These are phyloP conservation scores for Cymbopogon citratus DNA, from an alignment of 176 grass and related monocot species.

Conservation along the genomic window DNA sequence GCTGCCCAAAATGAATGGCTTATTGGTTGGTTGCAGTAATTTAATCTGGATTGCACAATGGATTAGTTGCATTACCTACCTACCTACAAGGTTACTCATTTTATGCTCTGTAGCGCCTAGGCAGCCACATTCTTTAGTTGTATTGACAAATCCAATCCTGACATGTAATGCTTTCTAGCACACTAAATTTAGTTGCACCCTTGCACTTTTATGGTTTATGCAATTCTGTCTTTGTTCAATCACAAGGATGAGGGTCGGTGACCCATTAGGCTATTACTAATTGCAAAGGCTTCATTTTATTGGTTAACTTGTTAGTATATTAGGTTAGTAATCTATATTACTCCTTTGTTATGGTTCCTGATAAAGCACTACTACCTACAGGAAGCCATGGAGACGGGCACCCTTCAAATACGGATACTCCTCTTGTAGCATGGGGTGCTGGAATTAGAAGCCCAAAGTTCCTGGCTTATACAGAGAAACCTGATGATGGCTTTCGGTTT, in stretches of 20 bases:
- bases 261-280: conserved; percentile 6
- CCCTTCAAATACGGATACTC: conserved; percentile 89
- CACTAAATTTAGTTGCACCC: conserved; percentile 11
- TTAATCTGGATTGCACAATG: background rate
- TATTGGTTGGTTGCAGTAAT: background rate
- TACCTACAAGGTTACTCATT: background rate
- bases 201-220: background rate
- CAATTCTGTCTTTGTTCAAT: background rate
- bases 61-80: background rate
- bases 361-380: conserved; percentile 34
- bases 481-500: conserved; percentile 83
- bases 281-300: conserved; percentile 17
- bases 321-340: background rate
- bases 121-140: background rate
- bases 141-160: conserved; percentile 2
- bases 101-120: background rate
- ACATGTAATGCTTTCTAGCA: background rate
- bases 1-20: background rate
- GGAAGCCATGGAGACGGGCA: conserved; percentile 98
- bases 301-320: conserved; percentile 4
- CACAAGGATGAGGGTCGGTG: background rate
- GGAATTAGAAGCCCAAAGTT: conserved; percentile 70
- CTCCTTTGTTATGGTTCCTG: conserved; percentile 12
- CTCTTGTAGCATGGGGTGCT: conserved; percentile 92
- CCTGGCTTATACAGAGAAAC: conserved; percentile 49